Conservation (phyloP, 495 filamentous ascomycete species). For the Aspergillus indologenus region DNA sequence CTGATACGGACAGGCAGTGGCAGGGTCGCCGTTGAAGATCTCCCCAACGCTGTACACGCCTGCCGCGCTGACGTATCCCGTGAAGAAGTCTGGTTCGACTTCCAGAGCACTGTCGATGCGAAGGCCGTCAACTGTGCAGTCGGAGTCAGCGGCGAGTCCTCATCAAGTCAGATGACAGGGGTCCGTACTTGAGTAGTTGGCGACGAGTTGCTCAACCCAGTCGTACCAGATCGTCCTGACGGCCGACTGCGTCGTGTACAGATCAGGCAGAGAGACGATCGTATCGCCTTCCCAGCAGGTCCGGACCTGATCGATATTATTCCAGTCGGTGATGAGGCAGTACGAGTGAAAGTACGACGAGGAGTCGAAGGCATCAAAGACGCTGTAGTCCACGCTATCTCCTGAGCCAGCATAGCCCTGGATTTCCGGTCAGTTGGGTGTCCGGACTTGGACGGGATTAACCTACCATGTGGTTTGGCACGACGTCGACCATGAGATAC, state of each 20-base stretch:
- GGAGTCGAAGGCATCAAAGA: slow-evolving; percentile 63
- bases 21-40: slow-evolving; percentile 59
- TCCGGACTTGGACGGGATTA: neutral
- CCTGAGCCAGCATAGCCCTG: slow-evolving; percentile 56
- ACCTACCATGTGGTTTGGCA: slow-evolving; percentile 70
- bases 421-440: neutral
- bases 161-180: neutral
- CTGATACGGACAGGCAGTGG: slow-evolving; percentile 65
- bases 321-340: slow-evolving; percentile 64
- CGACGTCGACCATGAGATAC: slow-evolving; percentile 76
- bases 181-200: slow-evolving; percentile 58
- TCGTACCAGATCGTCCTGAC: slow-evolving; percentile 58
- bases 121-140: slow-evolving; percentile 65
- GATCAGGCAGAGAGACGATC: slow-evolving; percentile 61
- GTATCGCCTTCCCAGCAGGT: slow-evolving; percentile 66
- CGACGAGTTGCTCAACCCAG: slow-evolving; percentile 54
- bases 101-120: slow-evolving; percentile 77
- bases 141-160: neutral
- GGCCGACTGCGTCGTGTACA: slow-evolving; percentile 58
- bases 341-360: slow-evolving; percentile 62
- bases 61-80: slow-evolving; percentile 58
- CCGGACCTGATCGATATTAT: slow-evolving; percentile 45
- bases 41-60: slow-evolving; percentile 73
- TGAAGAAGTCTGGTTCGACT: slow-evolving; percentile 68
- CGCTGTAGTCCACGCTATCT: slow-evolving; percentile 55